Evolutionary conservation across 495 filamentous ascomycete genomes (phyloP).

Genomic region (Penicillium goetzii): DNA sequence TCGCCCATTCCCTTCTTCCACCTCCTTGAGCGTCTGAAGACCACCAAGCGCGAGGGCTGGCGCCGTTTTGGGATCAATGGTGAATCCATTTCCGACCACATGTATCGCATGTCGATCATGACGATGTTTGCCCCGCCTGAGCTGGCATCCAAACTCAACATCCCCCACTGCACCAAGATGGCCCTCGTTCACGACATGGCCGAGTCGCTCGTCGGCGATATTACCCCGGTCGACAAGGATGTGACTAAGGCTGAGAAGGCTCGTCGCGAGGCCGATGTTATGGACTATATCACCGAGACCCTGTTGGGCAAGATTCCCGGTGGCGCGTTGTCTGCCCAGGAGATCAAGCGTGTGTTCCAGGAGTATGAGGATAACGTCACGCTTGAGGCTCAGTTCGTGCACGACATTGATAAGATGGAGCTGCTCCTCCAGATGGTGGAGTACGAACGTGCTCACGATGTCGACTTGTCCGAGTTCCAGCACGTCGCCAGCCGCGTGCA

Average conservation of each 20-base stretch:
- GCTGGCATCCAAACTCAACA: constrained; percentile 68
- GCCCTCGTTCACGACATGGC: constrained; percentile 97
- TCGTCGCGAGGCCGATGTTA: constrained; percentile 80
- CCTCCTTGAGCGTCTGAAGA: constrained; percentile 89
- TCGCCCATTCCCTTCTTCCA: constrained; percentile 93
- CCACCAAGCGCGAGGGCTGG: constrained; percentile 95
- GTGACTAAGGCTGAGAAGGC: constrained; percentile 76
- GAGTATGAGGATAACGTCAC: constrained; percentile 92
- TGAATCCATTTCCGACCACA: constrained; percentile 96
- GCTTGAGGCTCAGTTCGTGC: constrained; percentile 82
- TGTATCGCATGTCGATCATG: constrained; percentile 99
- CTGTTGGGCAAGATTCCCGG: constrained; percentile 76
- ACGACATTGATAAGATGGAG: constrained; percentile 97
- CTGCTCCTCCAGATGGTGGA: constrained; percentile 93
- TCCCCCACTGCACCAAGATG: constrained; percentile 87
- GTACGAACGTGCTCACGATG: constrained; percentile 76
- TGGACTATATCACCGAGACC: constrained; percentile 78
- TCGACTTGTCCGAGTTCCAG: constrained; percentile 84
- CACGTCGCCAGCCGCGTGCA: constrained; percentile 73
- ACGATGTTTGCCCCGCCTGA: constrained; percentile 88
- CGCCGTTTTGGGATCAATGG: constrained; percentile 76
- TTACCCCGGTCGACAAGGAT: constrained; percentile 77
- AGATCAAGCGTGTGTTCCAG: constrained; percentile 79
- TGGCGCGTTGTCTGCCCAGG: constrained; percentile 60
- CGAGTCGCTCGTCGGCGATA: constrained; percentile 90